Evolutionary conservation across 495 filamentous ascomycete species (phyloP), one percentile per base, ranked within the genome.

Genomic region (Penicillium coprophilum): DNA sequence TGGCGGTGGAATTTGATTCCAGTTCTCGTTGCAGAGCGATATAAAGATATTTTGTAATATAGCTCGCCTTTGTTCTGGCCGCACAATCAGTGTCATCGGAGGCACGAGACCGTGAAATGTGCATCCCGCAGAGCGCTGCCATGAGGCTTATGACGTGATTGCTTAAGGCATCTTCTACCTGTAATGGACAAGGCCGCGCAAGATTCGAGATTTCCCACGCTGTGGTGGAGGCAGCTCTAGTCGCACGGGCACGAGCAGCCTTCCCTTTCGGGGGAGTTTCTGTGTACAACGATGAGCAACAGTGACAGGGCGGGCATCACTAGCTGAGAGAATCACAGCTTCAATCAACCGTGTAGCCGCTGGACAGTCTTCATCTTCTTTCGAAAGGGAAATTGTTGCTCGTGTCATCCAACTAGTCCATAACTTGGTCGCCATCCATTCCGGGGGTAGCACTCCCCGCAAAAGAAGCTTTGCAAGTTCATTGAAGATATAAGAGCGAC

Each of bases 371-470:
- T 57, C 49, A 56, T 76, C 71, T 27, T 70, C 63, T 24, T 60
- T 64, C 2, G 76, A 78, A 23, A 79, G 59, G 32, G 79, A 79
- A 21, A 65, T 63, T 2, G 73, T 75, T 1, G 75, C 78, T 10
- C 66, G 61, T 40, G 74, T 72, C 67, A 80, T 72, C 49, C 70
- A 77, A 39, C 47, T 60, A 24, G 74, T 76, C 74, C 77, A 78
- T n/a, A 50, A 46, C 23, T 61, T 67, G 2, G 75, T 78, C 20
- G 74, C 75, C 65, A 81, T 77, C 79, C 77, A 81, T 43, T 80
- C 74, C 1, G 77, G 59, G n/a, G 77, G 73, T 10, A 81, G 20
- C 11, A 64, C 58, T 13, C 72, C 62, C 31, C 69, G 70, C 10
- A 54, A 39, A 38, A 81, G 67, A 52, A 80, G 68, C 41, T 66